Base-by-base conservation (phyloP, 2,329 filamentous ascomycete genomes). In the Aschersonia sp. region DNA sequence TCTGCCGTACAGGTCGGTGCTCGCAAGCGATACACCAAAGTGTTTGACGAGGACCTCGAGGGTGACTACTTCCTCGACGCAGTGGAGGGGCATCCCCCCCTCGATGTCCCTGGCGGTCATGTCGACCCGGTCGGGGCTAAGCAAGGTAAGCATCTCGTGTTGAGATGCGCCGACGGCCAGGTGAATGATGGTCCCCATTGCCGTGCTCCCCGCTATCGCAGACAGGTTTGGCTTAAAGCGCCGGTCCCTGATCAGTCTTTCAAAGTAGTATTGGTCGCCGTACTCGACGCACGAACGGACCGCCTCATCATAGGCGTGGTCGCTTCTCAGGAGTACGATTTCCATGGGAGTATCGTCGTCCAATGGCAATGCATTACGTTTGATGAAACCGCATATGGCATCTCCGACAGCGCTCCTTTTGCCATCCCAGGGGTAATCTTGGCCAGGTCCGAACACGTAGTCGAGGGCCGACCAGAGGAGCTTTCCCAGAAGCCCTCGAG, bases 81-180 rank as follows among this genome's bases (percentile, higher is more conserved):
- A 48, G 58, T 67, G 59, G 4, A 68, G 45, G 1, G 66, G 65
- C 2, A 66, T 66, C 22, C 61, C 59, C 0, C 60, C 60, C 0
- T 50, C 46, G 1, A 47, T 43, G 22, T 67, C 62, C 1, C 50
- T 50, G 1, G 55, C 52, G 6, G 55, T 52, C 5, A 66, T 46
- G 30, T 63, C 52, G 6, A 59, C 56, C 5, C 57, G 58, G 4
- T 53, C 51, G 5, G 53, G 46, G 12, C 60, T 49, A 5, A 68
- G 55, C 4, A 58, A 29, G 2, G 57, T 48, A 7, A 66, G 54
- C 4, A 61, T 56, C 1, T 57, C 53, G 2, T 53, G 32, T 4
- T 59, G 52, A 4, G 50, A 47, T 2, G 54, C 54, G 5, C 57
- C 55, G 1, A 57, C 57, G 8, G 62, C 62, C 32, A 57, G 53